phyloP scores from a whole-genome alignment of 768 basidiomycete genomes.

The Pisolithus tinctorius region DNA sequence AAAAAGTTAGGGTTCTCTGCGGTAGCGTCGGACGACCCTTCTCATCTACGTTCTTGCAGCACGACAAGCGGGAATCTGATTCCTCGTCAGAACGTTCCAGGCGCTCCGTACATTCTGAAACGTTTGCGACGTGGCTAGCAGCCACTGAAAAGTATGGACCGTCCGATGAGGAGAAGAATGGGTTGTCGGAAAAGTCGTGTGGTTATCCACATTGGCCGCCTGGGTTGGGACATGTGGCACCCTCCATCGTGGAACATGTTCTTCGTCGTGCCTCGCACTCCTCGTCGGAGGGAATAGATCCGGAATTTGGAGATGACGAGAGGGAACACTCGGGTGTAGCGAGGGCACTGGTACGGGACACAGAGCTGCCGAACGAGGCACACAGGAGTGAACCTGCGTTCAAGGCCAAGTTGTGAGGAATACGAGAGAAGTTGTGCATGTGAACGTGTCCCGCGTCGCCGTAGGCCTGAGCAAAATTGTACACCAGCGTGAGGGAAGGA shows the following conservation, averaged over 20 bases:
- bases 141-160: not conserved
- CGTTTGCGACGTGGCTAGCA: constrained; percentile 4
- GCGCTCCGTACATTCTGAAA: not conserved
- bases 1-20: not conserved
- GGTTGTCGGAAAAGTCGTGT: not conserved
- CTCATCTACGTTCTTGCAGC: not conserved
- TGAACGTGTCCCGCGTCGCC: no score
- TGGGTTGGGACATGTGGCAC: not conserved
- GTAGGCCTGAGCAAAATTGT: no score
- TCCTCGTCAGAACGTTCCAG: not conserved
- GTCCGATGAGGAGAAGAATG: constrained; percentile 1
- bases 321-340: not conserved
- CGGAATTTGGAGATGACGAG: not conserved
- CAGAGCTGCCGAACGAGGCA: not conserved
- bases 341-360: not conserved
- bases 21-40: not conserved
- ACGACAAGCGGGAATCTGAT: no score
- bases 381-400: not conserved
- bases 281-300: not conserved
- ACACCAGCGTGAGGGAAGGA: no score
- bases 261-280: not conserved
- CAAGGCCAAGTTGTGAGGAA: not conserved
- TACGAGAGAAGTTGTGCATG: no score
- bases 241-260: not conserved
- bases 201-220: not conserved